Evolutionary conservation across 805 yeast species (phyloP), one percentile per base, ranked within the genome.

Genomic region (Lipomyces yamadae): DNA sequence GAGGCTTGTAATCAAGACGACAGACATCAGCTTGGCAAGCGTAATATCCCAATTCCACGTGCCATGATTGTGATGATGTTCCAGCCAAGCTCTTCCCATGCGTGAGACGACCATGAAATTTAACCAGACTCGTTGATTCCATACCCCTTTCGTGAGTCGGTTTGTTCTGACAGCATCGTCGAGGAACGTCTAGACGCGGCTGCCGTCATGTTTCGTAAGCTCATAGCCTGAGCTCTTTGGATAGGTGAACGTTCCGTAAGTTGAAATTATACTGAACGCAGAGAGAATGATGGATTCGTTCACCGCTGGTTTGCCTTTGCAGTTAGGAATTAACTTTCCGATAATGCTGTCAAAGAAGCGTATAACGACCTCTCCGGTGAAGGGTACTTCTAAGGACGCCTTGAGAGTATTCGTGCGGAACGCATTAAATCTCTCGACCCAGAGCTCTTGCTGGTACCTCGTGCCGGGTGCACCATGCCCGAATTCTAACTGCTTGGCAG

Each of bases 11-110:
- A 39, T 8, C 10, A 39, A n/a, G 24, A 52, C 34, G 13, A 7
- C n/a, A 11, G 56, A 32, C 56, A 52, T 10, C 56, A 52, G 56
- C 24, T 29, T 32, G 33, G 0, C 45, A 4, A 39, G 13, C 4
- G 45, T 39, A 4, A 39, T 4, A 13, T 39, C 45, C 45, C 45
- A 39, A 13, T 39, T 39, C 45, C 6, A 39, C 13, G 45, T 39
- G 4, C 45, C 45, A 13, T 39, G n/a, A 5, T 39, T 3, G 13
- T 39, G 45, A 13, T 39, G 13, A 39, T 39, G n/a, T 1, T 39
- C 45, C 10, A 39, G n/a, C 45, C 45, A 39, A 39, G n/a, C 45
- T 39, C 45, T 39, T 39, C 45, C 42, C 42, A 37, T 37, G 42
- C 42, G 42, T 8, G 42, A 37, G 11, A 37, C 42, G 15, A 37